Base-by-base conservation (phyloP, 192 early-diverging fungal genomes). In the Chytriomyces sp. region DNA sequence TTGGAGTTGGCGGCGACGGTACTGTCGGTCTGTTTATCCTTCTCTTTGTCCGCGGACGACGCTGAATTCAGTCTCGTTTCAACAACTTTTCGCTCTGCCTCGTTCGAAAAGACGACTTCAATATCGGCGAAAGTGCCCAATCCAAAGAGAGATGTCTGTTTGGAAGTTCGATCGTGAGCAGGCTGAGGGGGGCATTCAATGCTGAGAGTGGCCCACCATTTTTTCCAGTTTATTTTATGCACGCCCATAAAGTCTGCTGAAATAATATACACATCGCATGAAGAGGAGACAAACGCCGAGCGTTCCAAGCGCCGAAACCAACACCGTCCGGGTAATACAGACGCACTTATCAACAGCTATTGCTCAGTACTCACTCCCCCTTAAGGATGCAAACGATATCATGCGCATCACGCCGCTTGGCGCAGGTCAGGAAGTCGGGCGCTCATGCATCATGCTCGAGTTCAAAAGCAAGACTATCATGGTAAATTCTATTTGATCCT, bases 381-480 rank as follows among this genome's bases (percentile, higher is more conserved):
- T n/a, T n/a, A 57, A 78, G 77, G 81, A 86, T 64, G 91, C 92
- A 65, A 89, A 87, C 79, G 96, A 98, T 82, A 82, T 95, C 26
- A 85, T 99, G 70, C 88, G 91, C 70, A 92, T 99, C 45, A 97
- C 94, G 6, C 95, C 95, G 16, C 87, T 99, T 18, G 97, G 97
- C 35, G 97, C 95, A n/a, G 97, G 97, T 20, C 93, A 95, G 78
- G 97, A 99, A 82, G 97, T 98, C 35, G 97, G 97, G 24, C 87
- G 97, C 70, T 95, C 94, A 44, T 99, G 95, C 71, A 84, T 98
- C 45, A 81, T 98, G 66, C 77, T 99, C 61, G 91, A 96, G 80
- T 98, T 94, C 89, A 98, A 98, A 86, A 91, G 90, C 76, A 99
- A 99, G 84, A 97, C 92, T 43, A 86, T 98, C 53, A 91, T 98